Evolutionary conservation across 202 grass and related monocot genomes (phyloP).

Genomic region (Panicum hallii): DNA sequence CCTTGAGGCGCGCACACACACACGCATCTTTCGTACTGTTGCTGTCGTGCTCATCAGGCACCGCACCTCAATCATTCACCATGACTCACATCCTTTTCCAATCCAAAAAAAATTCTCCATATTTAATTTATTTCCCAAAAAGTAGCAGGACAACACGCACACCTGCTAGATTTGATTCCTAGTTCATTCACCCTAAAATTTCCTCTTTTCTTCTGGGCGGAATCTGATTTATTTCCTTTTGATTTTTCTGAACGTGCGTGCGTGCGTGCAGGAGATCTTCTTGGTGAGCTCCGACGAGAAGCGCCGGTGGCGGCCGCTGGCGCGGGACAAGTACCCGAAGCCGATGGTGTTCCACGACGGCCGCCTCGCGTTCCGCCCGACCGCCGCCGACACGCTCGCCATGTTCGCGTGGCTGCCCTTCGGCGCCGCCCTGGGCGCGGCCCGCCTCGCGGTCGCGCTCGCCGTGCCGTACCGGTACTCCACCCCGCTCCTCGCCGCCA

Average conservation of each 20-base stretch:
- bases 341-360: slow-evolving; percentile 87
- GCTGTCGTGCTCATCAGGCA: slow-evolving; percentile 8
- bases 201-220: not conserved
- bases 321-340: slow-evolving; percentile 55
- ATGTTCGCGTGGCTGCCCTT: slow-evolving; percentile 72
- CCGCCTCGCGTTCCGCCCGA: slow-evolving; percentile 62
- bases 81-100: not conserved
- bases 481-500: slow-evolving; percentile 48
- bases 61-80: not conserved
- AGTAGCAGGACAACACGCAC: not conserved
- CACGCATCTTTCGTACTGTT: not conserved
- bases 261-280: slow-evolving; percentile 54
- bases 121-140: not conserved
- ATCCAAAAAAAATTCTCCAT: not conserved
- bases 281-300: slow-evolving; percentile 48
- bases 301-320: slow-evolving; percentile 40
- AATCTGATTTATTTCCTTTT: not conserved
- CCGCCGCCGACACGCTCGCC: slow-evolving; percentile 44
- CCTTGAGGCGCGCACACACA: not conserved
- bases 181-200: not conserved
- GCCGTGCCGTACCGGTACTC: slow-evolving; percentile 53
- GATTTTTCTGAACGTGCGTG: no score
- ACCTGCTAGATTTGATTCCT: not conserved
- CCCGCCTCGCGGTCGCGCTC: slow-evolving; percentile 48
- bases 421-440: slow-evolving; percentile 31